Evolutionary conservation across 352 stramenopile species (phyloP).

Genomic region (Halophytophthora polymorphica): DNA sequence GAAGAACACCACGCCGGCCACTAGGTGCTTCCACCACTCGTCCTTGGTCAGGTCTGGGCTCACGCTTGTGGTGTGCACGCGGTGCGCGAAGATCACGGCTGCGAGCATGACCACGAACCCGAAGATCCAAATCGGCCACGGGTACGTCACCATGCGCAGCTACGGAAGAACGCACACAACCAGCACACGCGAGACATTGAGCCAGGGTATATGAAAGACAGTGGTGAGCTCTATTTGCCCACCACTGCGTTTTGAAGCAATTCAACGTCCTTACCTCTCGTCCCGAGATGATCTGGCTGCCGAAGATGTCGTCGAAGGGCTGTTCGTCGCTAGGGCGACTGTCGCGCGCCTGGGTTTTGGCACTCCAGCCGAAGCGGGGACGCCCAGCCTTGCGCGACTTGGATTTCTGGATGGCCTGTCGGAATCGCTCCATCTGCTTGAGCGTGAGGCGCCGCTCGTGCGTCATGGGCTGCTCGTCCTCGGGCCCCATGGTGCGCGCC

Average conservation of each 20-base stretch:
- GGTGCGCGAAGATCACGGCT: slow-evolving; percentile 55
- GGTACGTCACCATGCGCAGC: slow-evolving; percentile 58
- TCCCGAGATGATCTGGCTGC: slow-evolving; percentile 17
- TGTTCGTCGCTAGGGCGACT: slow-evolving; percentile 17
- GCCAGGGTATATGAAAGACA: not conserved
- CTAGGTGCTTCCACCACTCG: slow-evolving; percentile 71
- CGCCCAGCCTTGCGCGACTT: slow-evolving; percentile 12
- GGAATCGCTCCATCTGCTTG: slow-evolving; percentile 38
- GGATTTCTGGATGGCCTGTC: slow-evolving; percentile 27
- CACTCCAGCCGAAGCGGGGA: slow-evolving; percentile 13
- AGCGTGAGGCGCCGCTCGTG: slow-evolving; percentile 34
- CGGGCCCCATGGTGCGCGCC: slow-evolving; percentile 1
- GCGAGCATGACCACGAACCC: slow-evolving; percentile 45
- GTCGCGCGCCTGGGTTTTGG: slow-evolving; percentile 18
- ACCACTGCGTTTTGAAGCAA: too few relatives aligned
- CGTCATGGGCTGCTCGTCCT: slow-evolving; percentile 31
- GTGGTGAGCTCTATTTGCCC: too few relatives aligned
- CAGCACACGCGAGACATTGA: not conserved
- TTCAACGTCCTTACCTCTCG: slow-evolving; percentile 14
- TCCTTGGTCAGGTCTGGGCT: slow-evolving; percentile 11
- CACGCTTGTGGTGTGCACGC: slow-evolving; percentile 32
- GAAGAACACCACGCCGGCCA: slow-evolving; percentile 49
- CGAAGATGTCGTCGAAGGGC: slow-evolving; percentile 37
- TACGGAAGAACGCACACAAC: slow-evolving; percentile 12
- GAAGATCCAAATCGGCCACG: slow-evolving; percentile 58